Evolutionary conservation across 2,329 filamentous ascomycete genomes (phyloP).

Genomic region (Talaromyces amestolkiae): DNA sequence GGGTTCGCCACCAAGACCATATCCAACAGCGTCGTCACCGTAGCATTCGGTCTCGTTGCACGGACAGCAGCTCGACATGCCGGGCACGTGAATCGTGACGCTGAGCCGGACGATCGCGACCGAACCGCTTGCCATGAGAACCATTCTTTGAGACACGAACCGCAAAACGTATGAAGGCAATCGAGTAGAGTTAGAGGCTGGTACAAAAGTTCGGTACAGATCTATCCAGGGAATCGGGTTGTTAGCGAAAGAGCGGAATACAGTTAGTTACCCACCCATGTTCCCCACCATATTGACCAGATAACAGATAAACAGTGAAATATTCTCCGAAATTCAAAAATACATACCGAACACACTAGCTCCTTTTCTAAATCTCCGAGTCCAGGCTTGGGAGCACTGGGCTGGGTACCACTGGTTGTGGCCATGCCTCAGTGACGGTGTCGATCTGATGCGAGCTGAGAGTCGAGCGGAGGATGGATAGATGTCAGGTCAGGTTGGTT

Average conservation of each 20-base stretch:
- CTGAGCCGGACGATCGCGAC: slow-evolving; percentile 46
- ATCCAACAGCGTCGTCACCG: slow-evolving; percentile 82
- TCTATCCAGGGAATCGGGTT: slow-evolving; percentile 55
- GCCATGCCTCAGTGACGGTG: slow-evolving; percentile 12
- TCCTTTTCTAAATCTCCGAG: slow-evolving; percentile 79
- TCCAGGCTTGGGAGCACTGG: slow-evolving; percentile 20
- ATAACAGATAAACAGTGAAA: slow-evolving; percentile 17
- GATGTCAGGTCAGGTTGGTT: neutral
- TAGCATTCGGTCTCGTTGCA: slow-evolving; percentile 85
- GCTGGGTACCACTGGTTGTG: slow-evolving; percentile 12
- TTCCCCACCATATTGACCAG: slow-evolving; percentile 14
- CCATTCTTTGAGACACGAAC: slow-evolving; percentile 93
- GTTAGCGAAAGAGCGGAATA: slow-evolving; percentile 9
- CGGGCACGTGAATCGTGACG: slow-evolving; percentile 76
- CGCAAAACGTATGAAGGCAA: slow-evolving; percentile 94
- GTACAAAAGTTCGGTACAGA: slow-evolving; percentile 92
- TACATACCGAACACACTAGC: slow-evolving; percentile 86
- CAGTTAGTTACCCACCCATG: slow-evolving; percentile 7
- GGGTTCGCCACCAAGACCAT: slow-evolving; percentile 83
- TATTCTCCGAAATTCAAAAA: slow-evolving; percentile 18
- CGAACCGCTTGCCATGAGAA: slow-evolving; percentile 73
- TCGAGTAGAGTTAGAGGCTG: slow-evolving; percentile 88
- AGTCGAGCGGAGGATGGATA: neutral
- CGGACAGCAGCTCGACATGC: slow-evolving; percentile 85
- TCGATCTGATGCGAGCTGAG: slow-evolving; percentile 1